Percentiles rank a stretch among this genome's conserved stretches.
phyloP scores from a whole-genome alignment of 768 basidiomycete species.

The Calocera cornea region DNA sequence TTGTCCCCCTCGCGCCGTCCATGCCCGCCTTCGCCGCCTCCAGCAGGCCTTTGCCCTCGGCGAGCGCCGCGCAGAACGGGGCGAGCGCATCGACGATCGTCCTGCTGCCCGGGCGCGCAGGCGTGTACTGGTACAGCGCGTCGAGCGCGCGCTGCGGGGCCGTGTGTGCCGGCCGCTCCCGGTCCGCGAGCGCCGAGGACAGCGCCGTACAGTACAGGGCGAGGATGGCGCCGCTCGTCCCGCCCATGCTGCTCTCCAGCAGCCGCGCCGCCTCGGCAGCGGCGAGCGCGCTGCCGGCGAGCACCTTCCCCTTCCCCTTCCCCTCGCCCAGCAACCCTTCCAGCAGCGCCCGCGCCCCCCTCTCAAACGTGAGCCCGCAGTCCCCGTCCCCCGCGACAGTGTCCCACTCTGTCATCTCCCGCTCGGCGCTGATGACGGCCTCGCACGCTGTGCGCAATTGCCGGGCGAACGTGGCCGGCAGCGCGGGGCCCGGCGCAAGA shows the following conservation, averaged over 20 bases:
- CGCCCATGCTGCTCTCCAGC: slow-evolving; percentile 41
- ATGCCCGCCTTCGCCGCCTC: slow-evolving; percentile 46
- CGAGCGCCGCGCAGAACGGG: slow-evolving; percentile 50
- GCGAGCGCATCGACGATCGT: slow-evolving; percentile 86
- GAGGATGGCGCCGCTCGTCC: slow-evolving; percentile 37
- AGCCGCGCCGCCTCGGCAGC: slow-evolving; percentile 26
- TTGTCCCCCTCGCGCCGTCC: slow-evolving; percentile 60
- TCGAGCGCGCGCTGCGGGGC: slow-evolving; percentile 31
- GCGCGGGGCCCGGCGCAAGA: slow-evolving; percentile 17
- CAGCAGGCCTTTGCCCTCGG: slow-evolving; percentile 27
- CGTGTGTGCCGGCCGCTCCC: not conserved
- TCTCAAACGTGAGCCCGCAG: slow-evolving; percentile 47
- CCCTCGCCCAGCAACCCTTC: not conserved
- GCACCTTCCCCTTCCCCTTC: not conserved
- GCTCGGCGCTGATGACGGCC: slow-evolving; percentile 61
- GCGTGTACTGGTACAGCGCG: slow-evolving; percentile 69
- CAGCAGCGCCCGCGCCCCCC: slow-evolving; percentile 37
- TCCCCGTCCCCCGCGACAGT: slow-evolving; percentile 84
- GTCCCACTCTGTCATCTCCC: slow-evolving; percentile 84
- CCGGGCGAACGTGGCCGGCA: slow-evolving; percentile 39
- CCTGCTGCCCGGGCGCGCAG: slow-evolving; percentile 76
- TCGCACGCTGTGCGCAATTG: slow-evolving; percentile 47
- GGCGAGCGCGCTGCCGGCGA: too few relatives aligned
- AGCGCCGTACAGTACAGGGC: slow-evolving; percentile 4
- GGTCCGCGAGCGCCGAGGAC: not conserved